phyloP scores from a whole-genome alignment of 257 asterid genomes.

The Parsonsia alboflavescens region DNA sequence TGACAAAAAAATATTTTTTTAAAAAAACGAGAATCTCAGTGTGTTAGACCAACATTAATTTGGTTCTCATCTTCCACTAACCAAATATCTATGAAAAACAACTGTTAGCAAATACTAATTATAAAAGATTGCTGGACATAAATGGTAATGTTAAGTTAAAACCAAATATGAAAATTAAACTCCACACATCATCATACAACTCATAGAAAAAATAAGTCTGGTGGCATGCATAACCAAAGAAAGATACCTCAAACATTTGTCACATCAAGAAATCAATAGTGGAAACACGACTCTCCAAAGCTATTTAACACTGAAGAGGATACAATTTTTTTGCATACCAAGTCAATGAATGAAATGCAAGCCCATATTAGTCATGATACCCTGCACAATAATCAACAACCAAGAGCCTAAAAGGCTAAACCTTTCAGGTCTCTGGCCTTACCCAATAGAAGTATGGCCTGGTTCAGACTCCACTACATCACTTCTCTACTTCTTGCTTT shows the following conservation, averaged over 20 bases:
- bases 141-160: neutral
- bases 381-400: neutral
- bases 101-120: neutral
- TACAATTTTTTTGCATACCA: neutral
- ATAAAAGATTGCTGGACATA: neutral
- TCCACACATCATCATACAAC: neutral
- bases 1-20: too few species aligned
- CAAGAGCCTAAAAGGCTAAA: neutral
- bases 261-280: neutral
- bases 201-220: too few species aligned
- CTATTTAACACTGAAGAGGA: neutral
- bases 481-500: neutral
- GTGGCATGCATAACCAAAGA: neutral
- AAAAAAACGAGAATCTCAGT: too few species aligned
- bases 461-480: neutral
- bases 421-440: neutral
- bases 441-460: neutral
- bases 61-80: slow-evolving; percentile 1
- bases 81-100: neutral
- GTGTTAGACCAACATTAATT: neutral
- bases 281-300: neutral
- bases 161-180: neutral
- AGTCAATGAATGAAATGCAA: neutral
- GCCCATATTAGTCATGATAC: neutral
- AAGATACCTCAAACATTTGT: neutral